Base-by-base conservation (phyloP, 495 filamentous ascomycete genomes). In the Paragyromitra xinjiangensis region DNA sequence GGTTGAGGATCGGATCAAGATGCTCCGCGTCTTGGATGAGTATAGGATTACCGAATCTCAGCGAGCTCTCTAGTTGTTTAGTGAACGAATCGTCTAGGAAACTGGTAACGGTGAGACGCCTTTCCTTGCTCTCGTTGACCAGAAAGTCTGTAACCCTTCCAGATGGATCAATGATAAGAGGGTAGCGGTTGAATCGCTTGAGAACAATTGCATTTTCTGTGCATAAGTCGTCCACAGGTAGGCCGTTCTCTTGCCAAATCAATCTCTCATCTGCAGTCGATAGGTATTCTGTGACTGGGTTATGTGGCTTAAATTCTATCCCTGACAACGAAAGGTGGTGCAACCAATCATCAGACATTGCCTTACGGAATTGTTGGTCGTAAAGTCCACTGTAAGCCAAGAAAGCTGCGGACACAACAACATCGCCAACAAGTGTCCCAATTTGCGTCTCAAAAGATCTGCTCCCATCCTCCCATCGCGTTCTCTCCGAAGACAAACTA, bases 21-120 rank as follows among this genome's bases (percentile, higher is more conserved):
- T 98, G 92, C 84, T 99, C 95, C 3, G 95, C 95, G 84, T 99
- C 95, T 83, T 99, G 95, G 78, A 99, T 98, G 64, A 99, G 89
- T 77, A 99, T 98, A 4, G 95, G 95, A 79, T 98, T 98, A 77
- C 95, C 95, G 85, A 99, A 99, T 83, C 95, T 92, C 64, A 99
- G 88, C 22, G 94, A 94, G 81, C 94, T 97, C 82, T 98, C 95
- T 12, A 99, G 86, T 82, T 98, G 95, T 83, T 99, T 98, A 78
- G 94, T 94, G 84, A 99, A 99, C 0, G 94, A 97, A 79, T 96
- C 94, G 79, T 99, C 95, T 81, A 98, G 85, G 88, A 99, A 99
- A 85, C 95, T 98, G 0, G 95, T 98, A 29, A 99, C 92, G 0
- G 94, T 98, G 67, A 99, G 91, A 51, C 93, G 92, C 70, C 96